Evolutionary conservation across 768 basidiomycete genomes (phyloP).

Genomic region (Leucocoprinus leucothites): DNA sequence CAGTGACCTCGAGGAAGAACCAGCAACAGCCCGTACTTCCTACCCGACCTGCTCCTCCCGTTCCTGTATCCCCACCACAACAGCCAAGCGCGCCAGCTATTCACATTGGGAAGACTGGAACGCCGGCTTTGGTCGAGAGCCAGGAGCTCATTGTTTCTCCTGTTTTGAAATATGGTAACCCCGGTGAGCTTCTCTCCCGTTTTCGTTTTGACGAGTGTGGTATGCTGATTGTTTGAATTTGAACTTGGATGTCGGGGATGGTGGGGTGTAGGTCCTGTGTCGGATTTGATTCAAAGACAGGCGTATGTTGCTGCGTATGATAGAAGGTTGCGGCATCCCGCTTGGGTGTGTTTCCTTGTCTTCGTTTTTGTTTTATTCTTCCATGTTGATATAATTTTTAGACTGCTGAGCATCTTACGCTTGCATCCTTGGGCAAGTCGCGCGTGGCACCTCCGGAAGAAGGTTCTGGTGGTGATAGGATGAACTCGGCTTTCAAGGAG

Average conservation of each 20-base stretch:
- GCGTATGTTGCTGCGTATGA: conserved; percentile 93
- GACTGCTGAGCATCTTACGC: conserved; percentile 95
- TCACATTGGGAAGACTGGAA: conserved; percentile 43
- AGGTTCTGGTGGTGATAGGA: conserved; percentile 57
- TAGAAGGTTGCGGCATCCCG: conserved; percentile 82
- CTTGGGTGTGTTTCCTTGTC: conserved; percentile 65
- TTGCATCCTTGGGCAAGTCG: conserved; percentile 54
- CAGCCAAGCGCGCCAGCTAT: conserved; percentile 35
- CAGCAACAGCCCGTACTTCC: background rate
- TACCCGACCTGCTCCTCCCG: conserved; percentile 12
- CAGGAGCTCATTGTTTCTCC: conserved; percentile 27
- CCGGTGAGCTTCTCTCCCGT: conserved; percentile 46
- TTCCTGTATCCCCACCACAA: conserved; percentile 17
- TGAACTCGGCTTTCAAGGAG: conserved; percentile 78
- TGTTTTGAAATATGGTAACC: conserved; percentile 77
- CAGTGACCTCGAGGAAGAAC: conserved; percentile 32
- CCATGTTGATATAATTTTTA: conserved; percentile 24
- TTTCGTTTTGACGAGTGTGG: background rate
- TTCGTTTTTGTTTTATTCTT: background rate
- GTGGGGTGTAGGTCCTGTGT: conserved; percentile 76
- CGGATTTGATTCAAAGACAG: conserved; percentile 73
- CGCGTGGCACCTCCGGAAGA: conserved; percentile 23
- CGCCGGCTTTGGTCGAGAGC: conserved; percentile 36
- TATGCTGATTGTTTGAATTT: background rate
- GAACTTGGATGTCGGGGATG: too few species aligned